Base-by-base conservation (phyloP, 257 asterid genomes). In the Plantago ovata region DNA sequence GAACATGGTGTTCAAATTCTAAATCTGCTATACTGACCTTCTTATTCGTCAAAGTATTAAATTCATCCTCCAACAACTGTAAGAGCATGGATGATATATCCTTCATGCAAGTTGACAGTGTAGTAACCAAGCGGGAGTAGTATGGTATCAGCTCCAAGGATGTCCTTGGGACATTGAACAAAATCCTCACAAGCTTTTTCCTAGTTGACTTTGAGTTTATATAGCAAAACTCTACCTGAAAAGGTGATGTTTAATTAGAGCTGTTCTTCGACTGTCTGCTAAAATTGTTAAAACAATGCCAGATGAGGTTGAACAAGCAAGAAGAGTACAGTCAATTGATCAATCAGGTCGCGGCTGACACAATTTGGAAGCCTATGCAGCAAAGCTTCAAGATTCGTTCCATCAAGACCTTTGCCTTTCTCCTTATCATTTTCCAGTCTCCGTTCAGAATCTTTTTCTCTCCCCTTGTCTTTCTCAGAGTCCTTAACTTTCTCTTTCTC, bases 191-290 rank as follows among this genome's bases (percentile, higher is more conserved):
- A 56, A 93, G 99, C 84, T 89, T 93, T 73, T 93, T 93, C 79
- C 99, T 78, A 59, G 68, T 89, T 65, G 99, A 86, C 74, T 89
- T 93, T 39, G 99, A 86, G 75, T 93, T 93, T 70, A 93, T 70
- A 83, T 93, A 93, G 84, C 99, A 93, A 77, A 93, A 93, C 64
- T 93, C 99, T 48, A 93, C 99, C 99, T 93, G 87, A 51, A 75
- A 83, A 53, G 57, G 41, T 24, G 49, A 32, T 44, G 60, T 39
- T 21, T 14, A 42, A 48, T 39, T 39, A 69, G 70, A 70, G 72
- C 59, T 60, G 36, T 74, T 64, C 61, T 50, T 41, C 18, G 36
- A 51, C 66, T 49, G 61, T 67, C 46, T 18, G 61, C 54, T 62
- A 67, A 66, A 38, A 45, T 32, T 57, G 41, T 49, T 21, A 52